Conservation (phyloP, 2,329 filamentous ascomycete genomes). For the Cercospora sp. region DNA sequence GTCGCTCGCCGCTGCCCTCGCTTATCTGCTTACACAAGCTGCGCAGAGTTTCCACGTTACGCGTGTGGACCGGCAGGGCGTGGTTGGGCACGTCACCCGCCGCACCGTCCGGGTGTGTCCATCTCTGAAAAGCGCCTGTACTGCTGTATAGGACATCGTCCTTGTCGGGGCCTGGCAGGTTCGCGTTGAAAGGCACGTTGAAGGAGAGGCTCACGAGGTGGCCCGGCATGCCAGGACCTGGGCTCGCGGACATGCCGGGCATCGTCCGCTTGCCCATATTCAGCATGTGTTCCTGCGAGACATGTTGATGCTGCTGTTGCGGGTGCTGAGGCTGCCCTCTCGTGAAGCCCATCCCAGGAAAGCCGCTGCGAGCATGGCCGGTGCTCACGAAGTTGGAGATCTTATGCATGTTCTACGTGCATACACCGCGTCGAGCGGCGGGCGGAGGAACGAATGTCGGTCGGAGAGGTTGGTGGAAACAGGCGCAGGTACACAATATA, state of each 20-base stretch:
- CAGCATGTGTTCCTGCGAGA: constrained; percentile 21
- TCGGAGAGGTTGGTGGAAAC: constrained; percentile 10
- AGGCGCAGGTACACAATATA: constrained; percentile 10
- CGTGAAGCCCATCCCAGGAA: constrained; percentile 61
- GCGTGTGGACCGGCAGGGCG: constrained; percentile 86
- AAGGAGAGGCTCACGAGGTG: constrained; percentile 88
- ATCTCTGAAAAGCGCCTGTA: constrained; percentile 80
- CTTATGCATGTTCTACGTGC: constrained; percentile 58
- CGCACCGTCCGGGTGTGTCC: constrained; percentile 88
- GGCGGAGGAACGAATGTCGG: constrained; percentile 18
- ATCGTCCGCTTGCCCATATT: constrained; percentile 55
- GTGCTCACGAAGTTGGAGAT: constrained; percentile 62
- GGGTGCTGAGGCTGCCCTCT: constrained; percentile 57
- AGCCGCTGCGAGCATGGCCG: constrained; percentile 65
- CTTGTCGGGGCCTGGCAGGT: constrained; percentile 85
- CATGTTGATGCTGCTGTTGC: constrained; percentile 23
- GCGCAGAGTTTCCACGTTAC: constrained; percentile 78
- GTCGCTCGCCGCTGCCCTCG: constrained; percentile 61
- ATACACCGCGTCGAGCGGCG: constrained; percentile 23
- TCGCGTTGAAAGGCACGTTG: constrained; percentile 94
- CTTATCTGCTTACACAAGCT: constrained; percentile 81
- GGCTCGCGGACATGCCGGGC: constrained; percentile 45
- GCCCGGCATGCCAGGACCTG: constrained; percentile 67
- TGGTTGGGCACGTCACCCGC: constrained; percentile 81
- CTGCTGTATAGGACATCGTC: constrained; percentile 95